Percentiles rank a stretch among this genome's conserved stretches.
Evolutionary conservation across 192 early-diverging fungal genomes (phyloP).

Genomic region (Phycomyces blakesleeanus): DNA sequence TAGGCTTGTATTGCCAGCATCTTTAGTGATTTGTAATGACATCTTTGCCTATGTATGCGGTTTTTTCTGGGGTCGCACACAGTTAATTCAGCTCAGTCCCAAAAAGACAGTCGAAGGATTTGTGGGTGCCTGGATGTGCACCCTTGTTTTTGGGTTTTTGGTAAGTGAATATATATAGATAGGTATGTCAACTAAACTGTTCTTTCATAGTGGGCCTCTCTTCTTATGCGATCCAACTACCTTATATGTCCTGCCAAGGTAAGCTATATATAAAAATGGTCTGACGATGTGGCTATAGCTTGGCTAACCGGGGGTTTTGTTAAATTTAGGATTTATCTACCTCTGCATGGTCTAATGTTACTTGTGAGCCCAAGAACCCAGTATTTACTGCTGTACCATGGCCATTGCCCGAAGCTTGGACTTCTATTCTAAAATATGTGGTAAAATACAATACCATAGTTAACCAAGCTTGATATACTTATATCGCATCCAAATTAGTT

Average conservation of each 20-base stretch:
- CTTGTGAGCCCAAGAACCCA: constrained; percentile 52
- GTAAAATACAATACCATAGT: not conserved
- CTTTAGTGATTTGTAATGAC: constrained; percentile 92
- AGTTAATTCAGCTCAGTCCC: constrained; percentile 88
- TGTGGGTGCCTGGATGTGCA: constrained; percentile 81
- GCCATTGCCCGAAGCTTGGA: constrained; percentile 14
- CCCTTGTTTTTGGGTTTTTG: constrained; percentile 84
- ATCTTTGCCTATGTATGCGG: constrained; percentile 94
- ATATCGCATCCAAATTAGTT: constrained; percentile 1
- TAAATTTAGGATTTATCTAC: constrained; percentile 38
- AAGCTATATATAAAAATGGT: not conserved
- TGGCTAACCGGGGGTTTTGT: too few species aligned
- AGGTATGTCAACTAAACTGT: not conserved
- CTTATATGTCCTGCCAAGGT: constrained; percentile 58
- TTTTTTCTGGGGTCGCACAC: constrained; percentile 91
- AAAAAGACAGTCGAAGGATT: constrained; percentile 99
- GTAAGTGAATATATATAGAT: constrained; percentile 32
- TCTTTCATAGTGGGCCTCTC: constrained; percentile 35
- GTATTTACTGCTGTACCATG: constrained; percentile 46
- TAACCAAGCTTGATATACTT: not conserved
- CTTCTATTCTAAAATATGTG: constrained; percentile 11
- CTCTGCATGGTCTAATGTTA: constrained; percentile 45
- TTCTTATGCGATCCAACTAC: constrained; percentile 51
- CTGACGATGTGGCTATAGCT: not conserved
- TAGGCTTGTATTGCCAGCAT: constrained; percentile 80